phyloP scores from a whole-genome alignment of 192 early-diverging fungal species.

The Coemansia nantahalensis region DNA sequence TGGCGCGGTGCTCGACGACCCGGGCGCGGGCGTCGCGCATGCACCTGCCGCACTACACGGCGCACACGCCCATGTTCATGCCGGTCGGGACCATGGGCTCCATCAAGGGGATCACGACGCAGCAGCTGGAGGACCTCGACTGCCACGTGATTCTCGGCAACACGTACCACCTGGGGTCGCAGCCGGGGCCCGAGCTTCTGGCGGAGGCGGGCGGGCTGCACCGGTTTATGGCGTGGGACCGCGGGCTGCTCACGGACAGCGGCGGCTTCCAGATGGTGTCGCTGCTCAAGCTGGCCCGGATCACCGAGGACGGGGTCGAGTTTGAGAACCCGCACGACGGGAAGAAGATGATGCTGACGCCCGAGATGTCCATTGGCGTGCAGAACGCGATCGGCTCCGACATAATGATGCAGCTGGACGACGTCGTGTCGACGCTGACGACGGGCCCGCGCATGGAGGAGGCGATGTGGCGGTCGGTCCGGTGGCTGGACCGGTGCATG shows the following conservation, averaged over 20 bases:
- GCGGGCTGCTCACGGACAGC: constrained; percentile 77
- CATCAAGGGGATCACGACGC: constrained; percentile 77
- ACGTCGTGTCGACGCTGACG: constrained; percentile 80
- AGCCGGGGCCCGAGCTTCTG: constrained; percentile 72
- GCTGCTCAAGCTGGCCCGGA: constrained; percentile 74
- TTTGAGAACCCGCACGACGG: constrained; percentile 84
- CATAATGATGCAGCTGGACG: constrained; percentile 92
- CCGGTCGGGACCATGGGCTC: constrained; percentile 85
- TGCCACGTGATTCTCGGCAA: constrained; percentile 87
- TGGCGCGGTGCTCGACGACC: constrained; percentile 77
- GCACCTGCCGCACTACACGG: constrained; percentile 76
- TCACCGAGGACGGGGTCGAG: constrained; percentile 83
- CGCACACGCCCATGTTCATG: constrained; percentile 85
- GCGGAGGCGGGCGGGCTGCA: constrained; percentile 74
- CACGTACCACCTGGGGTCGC: constrained; percentile 78
- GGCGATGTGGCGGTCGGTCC: constrained; percentile 85
- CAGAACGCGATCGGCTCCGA: constrained; percentile 87
- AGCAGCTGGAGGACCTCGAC: constrained; percentile 69
- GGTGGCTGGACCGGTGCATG: constrained; percentile 86
- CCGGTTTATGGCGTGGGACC: constrained; percentile 76
- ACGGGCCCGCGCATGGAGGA: constrained; percentile 82
- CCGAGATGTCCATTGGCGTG: constrained; percentile 80
- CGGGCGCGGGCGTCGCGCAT: constrained; percentile 75
- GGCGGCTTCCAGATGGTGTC: constrained; percentile 93
- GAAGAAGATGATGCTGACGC: constrained; percentile 77